phyloP scores from a whole-genome alignment of 192 early-diverging fungal species.

The Jimgerdemannia flammicorona region DNA sequence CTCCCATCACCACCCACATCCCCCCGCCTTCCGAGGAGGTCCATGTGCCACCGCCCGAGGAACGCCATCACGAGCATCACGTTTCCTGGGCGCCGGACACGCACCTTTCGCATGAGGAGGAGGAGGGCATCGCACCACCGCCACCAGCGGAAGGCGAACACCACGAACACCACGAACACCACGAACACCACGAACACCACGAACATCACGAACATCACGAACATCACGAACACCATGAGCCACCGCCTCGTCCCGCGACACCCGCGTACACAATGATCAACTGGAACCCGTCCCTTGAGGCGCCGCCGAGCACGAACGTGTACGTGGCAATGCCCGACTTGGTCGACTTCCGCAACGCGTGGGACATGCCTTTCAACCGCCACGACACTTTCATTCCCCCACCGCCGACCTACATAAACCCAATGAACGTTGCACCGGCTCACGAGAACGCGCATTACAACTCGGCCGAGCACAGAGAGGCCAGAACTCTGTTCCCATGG shows the following conservation, averaged over 20 bases:
- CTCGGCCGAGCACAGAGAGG: background rate
- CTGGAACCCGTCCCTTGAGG: background rate
- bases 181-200: background rate
- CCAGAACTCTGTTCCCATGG: background rate
- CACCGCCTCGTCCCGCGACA: background rate
- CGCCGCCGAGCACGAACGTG: background rate
- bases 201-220: background rate
- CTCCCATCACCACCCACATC: background rate
- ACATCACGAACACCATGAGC: background rate
- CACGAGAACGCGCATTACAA: constrained; percentile 1
- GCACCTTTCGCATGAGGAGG: background rate
- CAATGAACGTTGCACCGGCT: background rate
- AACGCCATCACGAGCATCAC: background rate
- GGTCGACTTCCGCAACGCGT: background rate
- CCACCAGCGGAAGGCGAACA: background rate
- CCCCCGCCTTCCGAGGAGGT: too few species aligned
- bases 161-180: background rate
- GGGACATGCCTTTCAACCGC: background rate
- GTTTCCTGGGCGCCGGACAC: background rate
- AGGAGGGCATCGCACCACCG: background rate
- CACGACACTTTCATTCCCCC: background rate
- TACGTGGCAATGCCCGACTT: background rate
- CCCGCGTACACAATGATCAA: constrained; percentile 1
- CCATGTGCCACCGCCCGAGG: background rate
- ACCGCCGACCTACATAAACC: constrained; percentile 1